phyloP scores from a whole-genome alignment of 306 rosid species.

The Morella rubra region DNA sequence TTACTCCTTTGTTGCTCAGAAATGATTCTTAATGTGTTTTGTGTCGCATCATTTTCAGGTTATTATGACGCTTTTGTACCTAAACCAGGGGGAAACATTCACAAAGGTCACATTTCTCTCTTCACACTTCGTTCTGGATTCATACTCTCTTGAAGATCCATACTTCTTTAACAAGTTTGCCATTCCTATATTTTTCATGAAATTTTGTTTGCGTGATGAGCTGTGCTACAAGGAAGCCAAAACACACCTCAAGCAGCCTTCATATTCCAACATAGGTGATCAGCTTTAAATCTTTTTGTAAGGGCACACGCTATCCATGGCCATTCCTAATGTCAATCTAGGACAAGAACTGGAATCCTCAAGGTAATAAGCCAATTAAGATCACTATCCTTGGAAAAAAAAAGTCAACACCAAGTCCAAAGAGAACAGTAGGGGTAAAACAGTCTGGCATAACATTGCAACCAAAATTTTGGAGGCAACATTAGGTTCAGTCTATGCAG shows the following conservation, averaged over 20 bases:
- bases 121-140: background rate
- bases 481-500: background rate
- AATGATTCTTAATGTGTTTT: constrained; percentile 29
- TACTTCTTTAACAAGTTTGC: background rate
- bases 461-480: background rate
- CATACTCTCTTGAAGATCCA: constrained; percentile 18
- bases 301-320: background rate
- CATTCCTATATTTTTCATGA: background rate
- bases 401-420: background rate
- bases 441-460: background rate
- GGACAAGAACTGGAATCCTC: background rate
- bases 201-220: background rate
- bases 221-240: background rate
- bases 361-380: background rate
- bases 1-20: constrained; percentile 11
- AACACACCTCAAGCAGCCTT: background rate
- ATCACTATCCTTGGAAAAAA: background rate
- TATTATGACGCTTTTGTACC: constrained; percentile 87
- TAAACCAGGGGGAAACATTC: constrained; percentile 90
- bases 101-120: constrained; percentile 61
- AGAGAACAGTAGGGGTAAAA: background rate
- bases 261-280: background rate
- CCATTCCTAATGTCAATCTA: background rate
- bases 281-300: background rate
- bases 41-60: constrained; percentile 49